A percentile compares a stretch with the other conserved stretches of the same genome.
phyloP scores from a whole-genome alignment of 31 red algal species.

The Odonthalia washingtoniensis region DNA sequence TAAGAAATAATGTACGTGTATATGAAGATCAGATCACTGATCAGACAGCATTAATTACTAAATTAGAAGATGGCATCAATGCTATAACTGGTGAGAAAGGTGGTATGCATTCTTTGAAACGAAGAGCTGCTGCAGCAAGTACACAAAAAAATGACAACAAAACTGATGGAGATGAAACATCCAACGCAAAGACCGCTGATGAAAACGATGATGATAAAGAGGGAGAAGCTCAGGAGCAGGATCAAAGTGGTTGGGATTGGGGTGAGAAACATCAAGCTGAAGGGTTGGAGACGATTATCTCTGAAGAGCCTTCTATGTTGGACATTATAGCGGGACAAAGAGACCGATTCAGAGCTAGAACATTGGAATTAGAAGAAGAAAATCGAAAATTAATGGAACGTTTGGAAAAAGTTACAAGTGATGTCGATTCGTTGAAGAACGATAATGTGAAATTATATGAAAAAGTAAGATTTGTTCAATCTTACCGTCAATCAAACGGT shows the following conservation, averaged over 20 bases:
- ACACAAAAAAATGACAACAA: background rate
- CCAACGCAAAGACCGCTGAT: background rate
- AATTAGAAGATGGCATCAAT: slow-evolving; percentile 84
- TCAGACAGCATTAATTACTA: slow-evolving; percentile 70
- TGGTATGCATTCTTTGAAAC: slow-evolving; percentile 38
- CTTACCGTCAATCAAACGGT: slow-evolving; percentile 67
- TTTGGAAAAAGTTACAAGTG: slow-evolving; percentile 70
- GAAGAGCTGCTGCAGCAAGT: slow-evolving; percentile 43
- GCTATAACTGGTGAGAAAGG: slow-evolving; percentile 70
- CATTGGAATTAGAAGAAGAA: slow-evolving; percentile 86
- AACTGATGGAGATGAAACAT: background rate
- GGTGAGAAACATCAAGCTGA: slow-evolving; percentile 75
- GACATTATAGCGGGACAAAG: slow-evolving; percentile 90
- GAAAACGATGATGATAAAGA: slow-evolving; percentile 41
- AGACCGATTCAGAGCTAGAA: slow-evolving; percentile 82
- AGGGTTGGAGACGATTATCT: slow-evolving; percentile 50
- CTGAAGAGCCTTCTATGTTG: slow-evolving; percentile 81
- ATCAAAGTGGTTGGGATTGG: slow-evolving; percentile 68
- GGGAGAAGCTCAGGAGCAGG: background rate
- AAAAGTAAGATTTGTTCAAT: slow-evolving; percentile 86
- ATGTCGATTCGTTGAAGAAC: slow-evolving; percentile 76
- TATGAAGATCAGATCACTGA: slow-evolving; percentile 80
- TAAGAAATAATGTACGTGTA: slow-evolving; percentile 27
- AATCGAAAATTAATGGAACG: slow-evolving; percentile 76
- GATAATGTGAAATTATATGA: slow-evolving; percentile 83